Conservation (phyloP, 2,329 filamentous ascomycete species). For the Claviceps paspali region DNA sequence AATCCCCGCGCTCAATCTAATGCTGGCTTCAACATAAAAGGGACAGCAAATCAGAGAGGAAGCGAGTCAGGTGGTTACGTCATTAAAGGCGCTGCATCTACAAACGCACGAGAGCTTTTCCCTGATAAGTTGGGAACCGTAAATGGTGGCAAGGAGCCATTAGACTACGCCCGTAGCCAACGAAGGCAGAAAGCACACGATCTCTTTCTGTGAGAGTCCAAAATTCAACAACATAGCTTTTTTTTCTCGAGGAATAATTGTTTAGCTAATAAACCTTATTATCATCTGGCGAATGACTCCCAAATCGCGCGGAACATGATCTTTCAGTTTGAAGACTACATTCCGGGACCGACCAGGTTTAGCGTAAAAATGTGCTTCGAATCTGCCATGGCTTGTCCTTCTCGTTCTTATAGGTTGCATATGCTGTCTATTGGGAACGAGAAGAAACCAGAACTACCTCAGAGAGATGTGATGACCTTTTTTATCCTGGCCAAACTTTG, state of each 20-base stretch:
- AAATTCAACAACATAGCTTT: too few species aligned
- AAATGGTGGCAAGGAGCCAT: conserved; percentile 56
- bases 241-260: too few species aligned
- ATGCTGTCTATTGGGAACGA: neutral
- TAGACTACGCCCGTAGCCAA: conserved; percentile 37
- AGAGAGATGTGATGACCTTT: too few species aligned
- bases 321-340: too few species aligned
- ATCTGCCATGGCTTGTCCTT: neutral
- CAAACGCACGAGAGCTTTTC: conserved; percentile 49
- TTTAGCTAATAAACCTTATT: too few species aligned
- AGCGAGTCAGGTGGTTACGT: conserved; percentile 35
- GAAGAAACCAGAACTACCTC: neutral
- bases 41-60: conserved; percentile 32
- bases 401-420: neutral
- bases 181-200: conserved; percentile 55
- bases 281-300: too few species aligned
- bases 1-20: conserved; percentile 27
- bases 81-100: conserved; percentile 47
- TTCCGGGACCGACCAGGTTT: too few species aligned
- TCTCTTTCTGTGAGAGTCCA: conserved; percentile 43
- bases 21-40: conserved; percentile 43
- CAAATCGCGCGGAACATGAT: too few species aligned
- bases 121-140: conserved; percentile 40
- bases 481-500: too few species aligned
- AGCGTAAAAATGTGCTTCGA: neutral